phyloP scores from a whole-genome alignment of 495 filamentous ascomycete species.

The Aspergillus steynii region DNA sequence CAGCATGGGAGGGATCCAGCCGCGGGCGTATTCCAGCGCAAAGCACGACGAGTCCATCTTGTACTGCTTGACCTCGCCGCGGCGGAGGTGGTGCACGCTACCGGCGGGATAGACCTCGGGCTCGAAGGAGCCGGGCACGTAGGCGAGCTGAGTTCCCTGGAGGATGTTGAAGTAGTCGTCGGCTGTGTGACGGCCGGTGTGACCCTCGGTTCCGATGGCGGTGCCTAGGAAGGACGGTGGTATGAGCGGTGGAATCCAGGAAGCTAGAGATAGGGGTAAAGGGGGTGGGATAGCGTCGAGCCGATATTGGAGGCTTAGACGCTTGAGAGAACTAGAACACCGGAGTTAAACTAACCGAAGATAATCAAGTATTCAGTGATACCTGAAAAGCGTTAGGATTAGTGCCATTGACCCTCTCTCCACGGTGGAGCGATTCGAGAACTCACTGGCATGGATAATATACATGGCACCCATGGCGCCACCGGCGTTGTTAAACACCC shows the following conservation, averaged over 20 bases:
- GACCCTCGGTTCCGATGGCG: slow-evolving; percentile 83
- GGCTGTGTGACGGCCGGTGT: slow-evolving; percentile 81
- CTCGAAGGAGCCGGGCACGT: slow-evolving; percentile 67
- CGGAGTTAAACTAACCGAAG: slow-evolving; percentile 54
- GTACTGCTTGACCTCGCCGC: slow-evolving; percentile 83
- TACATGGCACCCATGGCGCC: slow-evolving; percentile 91
- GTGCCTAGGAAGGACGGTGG: slow-evolving; percentile 49
- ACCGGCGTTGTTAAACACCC: slow-evolving; percentile 67
- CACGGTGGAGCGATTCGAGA: slow-evolving; percentile 6
- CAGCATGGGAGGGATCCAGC: slow-evolving; percentile 89
- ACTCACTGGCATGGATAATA: slow-evolving; percentile 76
- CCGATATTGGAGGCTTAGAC: background rate
- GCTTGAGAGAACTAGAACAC: background rate
- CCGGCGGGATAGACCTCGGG: slow-evolving; percentile 75
- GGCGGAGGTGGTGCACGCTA: slow-evolving; percentile 71
- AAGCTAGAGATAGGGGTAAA: slow-evolving; percentile 1
- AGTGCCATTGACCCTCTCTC: background rate
- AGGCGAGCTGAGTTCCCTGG: slow-evolving; percentile 68
- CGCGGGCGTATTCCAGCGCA: slow-evolving; percentile 83
- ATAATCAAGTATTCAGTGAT: slow-evolving; percentile 82
- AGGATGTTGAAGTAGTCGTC: slow-evolving; percentile 95
- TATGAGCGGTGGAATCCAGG: background rate
- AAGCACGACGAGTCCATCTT: slow-evolving; percentile 78
- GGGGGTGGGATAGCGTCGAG: background rate
- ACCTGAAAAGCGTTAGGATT: slow-evolving; percentile 23